Conservation (phyloP, 257 asterid genomes). For the Vinca minor region DNA sequence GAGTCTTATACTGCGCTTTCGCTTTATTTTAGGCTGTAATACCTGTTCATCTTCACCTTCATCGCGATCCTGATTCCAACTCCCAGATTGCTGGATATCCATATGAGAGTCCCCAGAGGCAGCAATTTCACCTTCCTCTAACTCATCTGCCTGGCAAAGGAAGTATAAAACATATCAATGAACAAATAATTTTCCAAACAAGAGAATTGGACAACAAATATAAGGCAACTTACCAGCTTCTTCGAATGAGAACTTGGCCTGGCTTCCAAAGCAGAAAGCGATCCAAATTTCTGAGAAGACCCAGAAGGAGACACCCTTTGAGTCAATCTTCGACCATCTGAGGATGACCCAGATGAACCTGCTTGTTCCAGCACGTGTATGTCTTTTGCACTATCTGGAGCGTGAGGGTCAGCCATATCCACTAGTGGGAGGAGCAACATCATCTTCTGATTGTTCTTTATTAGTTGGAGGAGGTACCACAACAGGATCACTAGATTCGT, state of each 20-base stretch:
- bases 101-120: slow-evolving; percentile 77
- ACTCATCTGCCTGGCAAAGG: slow-evolving; percentile 60
- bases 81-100: slow-evolving; percentile 92
- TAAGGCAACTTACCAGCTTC: slow-evolving; percentile 46
- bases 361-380: slow-evolving; percentile 46
- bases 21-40: slow-evolving; percentile 81
- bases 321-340: slow-evolving; percentile 54
- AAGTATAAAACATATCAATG: slow-evolving; percentile 10
- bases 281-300: slow-evolving; percentile 96
- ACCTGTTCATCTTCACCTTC: slow-evolving; percentile 99
- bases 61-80: slow-evolving; percentile 94
- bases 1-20: slow-evolving; percentile 83
- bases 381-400: slow-evolving; percentile 39
- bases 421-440: slow-evolving; percentile 46
- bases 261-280: slow-evolving; percentile 89
- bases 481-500: slow-evolving; percentile 44
- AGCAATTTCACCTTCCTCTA: slow-evolving; percentile 97
- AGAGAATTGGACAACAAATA: neutral
- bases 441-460: slow-evolving; percentile 78
- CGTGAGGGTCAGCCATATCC: slow-evolving; percentile 52
- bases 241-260: slow-evolving; percentile 76
- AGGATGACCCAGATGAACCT: slow-evolving; percentile 87
- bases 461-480: slow-evolving; percentile 37
- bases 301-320: slow-evolving; percentile 64
- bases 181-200: slow-evolving; percentile 4